Base-by-base conservation (phyloP, 1,284 basidiomycete species). In the Cutaneotrichosporon dermatis region DNA sequence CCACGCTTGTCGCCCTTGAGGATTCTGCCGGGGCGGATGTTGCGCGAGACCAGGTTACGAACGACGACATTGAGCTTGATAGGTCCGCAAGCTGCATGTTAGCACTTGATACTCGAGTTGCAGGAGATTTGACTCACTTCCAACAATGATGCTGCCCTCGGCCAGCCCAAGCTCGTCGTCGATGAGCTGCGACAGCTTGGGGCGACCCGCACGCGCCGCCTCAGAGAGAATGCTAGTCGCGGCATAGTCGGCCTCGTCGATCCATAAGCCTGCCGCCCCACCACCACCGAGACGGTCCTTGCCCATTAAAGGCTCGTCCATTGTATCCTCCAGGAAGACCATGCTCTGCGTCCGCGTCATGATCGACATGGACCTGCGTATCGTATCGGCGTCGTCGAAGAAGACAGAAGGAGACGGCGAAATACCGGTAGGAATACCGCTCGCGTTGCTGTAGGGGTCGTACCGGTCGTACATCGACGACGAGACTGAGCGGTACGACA, bases 191-290 rank as follows among this genome's bases (percentile, higher is more conserved):
- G 85, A 83, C 51, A 90, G 73, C 66, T 83, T 86, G n/a, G 90
- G 90, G 67, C 86, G 85, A 0, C 90, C 90, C 1, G 84, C 83
- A 46, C 85, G 80, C 9, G 87, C 87, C 57, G 84, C 80, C 75
- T 91, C 89, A 8, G 87, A 82, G 43, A 92, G 79, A 13, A 84
- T 70, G 25, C 80, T 80, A 64, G 90, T 81, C 63, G 91, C 89
- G 10, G 80, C 77, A 65, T 86, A 81, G 72, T 93, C 90, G 51
- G 81, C 79, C 44, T 83, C 82, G 63, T 87, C 85, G 57, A 90
- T 78, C 70, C 88, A 81, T 45, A 75, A 74, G 35, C 51, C 43
- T 6, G n/a, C 35, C 15, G 43, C 25, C 25, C 25, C 16, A 12
- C 44, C 36, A 13, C 34, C 37, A 11, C 12, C 35, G 4, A n/a